These are phyloP conservation scores for Myxozyma neotropica DNA, from an alignment of 805 yeast genomes.

Conservation along the genomic window DNA sequence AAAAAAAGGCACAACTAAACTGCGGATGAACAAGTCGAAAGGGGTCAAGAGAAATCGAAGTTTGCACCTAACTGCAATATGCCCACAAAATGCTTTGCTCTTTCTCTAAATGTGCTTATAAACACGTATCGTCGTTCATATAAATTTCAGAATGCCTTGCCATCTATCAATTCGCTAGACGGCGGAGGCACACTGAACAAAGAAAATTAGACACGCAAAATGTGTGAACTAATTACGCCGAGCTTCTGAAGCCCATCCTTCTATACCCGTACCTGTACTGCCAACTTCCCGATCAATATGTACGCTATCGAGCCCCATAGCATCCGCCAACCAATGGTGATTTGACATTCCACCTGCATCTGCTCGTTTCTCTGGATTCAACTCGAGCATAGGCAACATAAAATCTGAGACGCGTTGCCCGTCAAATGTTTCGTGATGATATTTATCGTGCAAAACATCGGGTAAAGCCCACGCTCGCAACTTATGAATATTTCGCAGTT, in stretches of 20 bases:
- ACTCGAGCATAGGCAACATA: slow-evolving; percentile 75
- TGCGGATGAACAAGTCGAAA: neutral
- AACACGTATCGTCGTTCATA: neutral
- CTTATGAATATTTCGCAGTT: slow-evolving; percentile 74
- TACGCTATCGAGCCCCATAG: slow-evolving; percentile 71
- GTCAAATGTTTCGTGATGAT: slow-evolving; percentile 67
- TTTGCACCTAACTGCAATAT: too few relatives aligned
- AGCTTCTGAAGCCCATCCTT: slow-evolving; percentile 84
- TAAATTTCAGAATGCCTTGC: too few relatives aligned
- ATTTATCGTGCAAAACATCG: slow-evolving; percentile 82
- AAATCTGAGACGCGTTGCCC: slow-evolving; percentile 77
- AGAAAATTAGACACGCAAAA: neutral
- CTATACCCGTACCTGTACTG: slow-evolving; percentile 82
- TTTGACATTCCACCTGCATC: slow-evolving; percentile 96
- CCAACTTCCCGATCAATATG: slow-evolving; percentile 73
- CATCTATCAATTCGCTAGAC: too few relatives aligned
- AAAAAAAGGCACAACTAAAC: neutral
- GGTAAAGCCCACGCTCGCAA: slow-evolving; percentile 87
- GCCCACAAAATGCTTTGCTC: too few relatives aligned
- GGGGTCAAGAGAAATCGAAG: neutral
- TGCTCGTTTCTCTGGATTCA: slow-evolving; percentile 79
- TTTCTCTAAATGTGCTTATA: neutral
- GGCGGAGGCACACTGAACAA: neutral
- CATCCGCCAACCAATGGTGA: slow-evolving; percentile 80
- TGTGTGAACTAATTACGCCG: slow-evolving; percentile 28